Conservation (phyloP, 2,329 filamentous ascomycete genomes). For the Paraphoma sp. region DNA sequence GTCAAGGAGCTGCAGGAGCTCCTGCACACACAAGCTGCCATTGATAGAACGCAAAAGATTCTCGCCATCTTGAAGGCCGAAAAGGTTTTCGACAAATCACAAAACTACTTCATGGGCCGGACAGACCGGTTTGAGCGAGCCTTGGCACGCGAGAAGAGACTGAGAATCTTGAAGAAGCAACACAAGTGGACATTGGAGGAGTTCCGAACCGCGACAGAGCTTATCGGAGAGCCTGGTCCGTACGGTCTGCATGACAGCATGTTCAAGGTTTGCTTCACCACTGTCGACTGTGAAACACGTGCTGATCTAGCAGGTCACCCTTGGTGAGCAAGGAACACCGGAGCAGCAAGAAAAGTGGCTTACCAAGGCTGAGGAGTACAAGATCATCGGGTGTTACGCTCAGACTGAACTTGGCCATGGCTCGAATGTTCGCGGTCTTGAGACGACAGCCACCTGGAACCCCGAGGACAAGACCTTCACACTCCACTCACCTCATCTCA, state of each 20-base stretch:
- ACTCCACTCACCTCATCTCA: constrained; percentile 75
- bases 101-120: constrained; percentile 77
- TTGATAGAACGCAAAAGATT: constrained; percentile 67
- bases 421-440: constrained; percentile 68
- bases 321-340: constrained; percentile 73
- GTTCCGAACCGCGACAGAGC: constrained; percentile 67
- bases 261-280: constrained; percentile 62
- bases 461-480: constrained; percentile 75
- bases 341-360: constrained; percentile 78
- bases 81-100: constrained; percentile 77
- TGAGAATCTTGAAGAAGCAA: constrained; percentile 70
- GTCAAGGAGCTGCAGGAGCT: constrained; percentile 72
- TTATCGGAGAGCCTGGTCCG: constrained; percentile 76
- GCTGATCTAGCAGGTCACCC: constrained; percentile 61
- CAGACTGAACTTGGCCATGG: constrained; percentile 83
- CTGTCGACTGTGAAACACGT: background rate
- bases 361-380: constrained; percentile 70
- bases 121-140: constrained; percentile 73
- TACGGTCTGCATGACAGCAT: constrained; percentile 76
- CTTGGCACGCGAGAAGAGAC: constrained; percentile 72
- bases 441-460: constrained; percentile 78
- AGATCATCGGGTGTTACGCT: constrained; percentile 80
- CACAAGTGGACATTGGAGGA: constrained; percentile 73
- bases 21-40: constrained; percentile 70
- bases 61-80: constrained; percentile 71